phyloP scores from a whole-genome alignment of 1,284 basidiomycete species.

The Rhodotorula sp. region DNA sequence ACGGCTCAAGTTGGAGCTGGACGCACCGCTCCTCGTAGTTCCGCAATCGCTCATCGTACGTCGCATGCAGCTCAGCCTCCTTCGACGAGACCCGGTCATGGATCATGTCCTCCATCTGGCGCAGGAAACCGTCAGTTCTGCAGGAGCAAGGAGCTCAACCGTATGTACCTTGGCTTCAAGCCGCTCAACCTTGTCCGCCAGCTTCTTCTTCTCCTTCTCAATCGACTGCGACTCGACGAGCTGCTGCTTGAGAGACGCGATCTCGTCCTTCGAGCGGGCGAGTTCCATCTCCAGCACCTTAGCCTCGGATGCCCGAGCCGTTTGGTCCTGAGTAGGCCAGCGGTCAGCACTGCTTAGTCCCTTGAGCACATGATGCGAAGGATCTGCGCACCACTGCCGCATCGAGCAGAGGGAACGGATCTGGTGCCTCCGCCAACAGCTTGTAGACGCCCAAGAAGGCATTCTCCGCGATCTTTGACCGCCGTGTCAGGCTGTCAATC shows the following conservation, averaged over 20 bases:
- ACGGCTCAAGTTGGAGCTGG: neutral
- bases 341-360: too few relatives aligned
- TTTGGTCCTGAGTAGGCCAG: conserved; percentile 64
- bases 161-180: conserved; percentile 73
- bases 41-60: conserved; percentile 88
- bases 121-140: neutral
- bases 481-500: conserved; percentile 89
- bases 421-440: conserved; percentile 86
- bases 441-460: conserved; percentile 93
- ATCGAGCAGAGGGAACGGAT: conserved; percentile 93
- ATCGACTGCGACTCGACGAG: conserved; percentile 63
- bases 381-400: conserved; percentile 80
- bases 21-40: conserved; percentile 88
- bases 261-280: conserved; percentile 70
- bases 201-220: conserved; percentile 72
- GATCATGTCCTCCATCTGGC: conserved; percentile 84
- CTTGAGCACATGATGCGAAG: too few relatives aligned
- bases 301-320: conserved; percentile 79
- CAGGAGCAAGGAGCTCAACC: conserved; percentile 26
- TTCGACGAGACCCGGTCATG: conserved; percentile 80
- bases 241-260: conserved; percentile 68
- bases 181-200: conserved; percentile 68
- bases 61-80: conserved; percentile 91
- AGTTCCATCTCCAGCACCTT: conserved; percentile 70
- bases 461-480: conserved; percentile 85